Conservation (phyloP, 2,329 filamentous ascomycete species). For the Talaromyces albobiverticillius region DNA sequence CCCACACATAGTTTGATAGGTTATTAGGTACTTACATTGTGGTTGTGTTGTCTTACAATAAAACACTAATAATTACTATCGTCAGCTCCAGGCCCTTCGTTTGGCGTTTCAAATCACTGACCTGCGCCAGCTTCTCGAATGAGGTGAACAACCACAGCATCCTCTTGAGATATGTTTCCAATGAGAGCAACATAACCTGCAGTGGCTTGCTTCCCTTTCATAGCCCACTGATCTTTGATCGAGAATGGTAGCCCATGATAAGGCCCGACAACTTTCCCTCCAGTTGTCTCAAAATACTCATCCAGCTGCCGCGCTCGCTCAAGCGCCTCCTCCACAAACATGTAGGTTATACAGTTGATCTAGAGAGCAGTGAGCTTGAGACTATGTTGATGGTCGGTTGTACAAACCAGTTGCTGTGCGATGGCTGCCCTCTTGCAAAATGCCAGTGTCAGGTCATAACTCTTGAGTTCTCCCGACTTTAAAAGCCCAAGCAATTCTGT, state of each 20-base stretch:
- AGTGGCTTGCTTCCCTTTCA: slow-evolving; percentile 51
- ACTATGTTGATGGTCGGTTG: not conserved
- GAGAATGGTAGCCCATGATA: slow-evolving; percentile 40
- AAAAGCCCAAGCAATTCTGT: not conserved
- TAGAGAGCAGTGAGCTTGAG: not conserved
- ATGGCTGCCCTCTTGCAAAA: slow-evolving; percentile 44
- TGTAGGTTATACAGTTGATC: not conserved
- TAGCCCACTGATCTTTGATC: slow-evolving; percentile 28
- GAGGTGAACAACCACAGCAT: slow-evolving; percentile 16
- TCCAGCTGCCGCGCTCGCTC: not conserved
- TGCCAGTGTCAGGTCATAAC: slow-evolving; percentile 26
- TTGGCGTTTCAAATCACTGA: slow-evolving; percentile 52
- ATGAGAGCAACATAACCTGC: slow-evolving; percentile 37
- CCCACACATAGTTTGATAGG: not conserved
- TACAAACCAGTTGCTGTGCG: slow-evolving; percentile 21
- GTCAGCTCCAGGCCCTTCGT: slow-evolving; percentile 58
- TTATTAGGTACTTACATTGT: not conserved
- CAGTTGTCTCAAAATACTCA: slow-evolving; percentile 6
- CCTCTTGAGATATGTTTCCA: slow-evolving; percentile 1
- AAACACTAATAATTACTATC: slow-evolving; percentile 38
- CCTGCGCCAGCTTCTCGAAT: slow-evolving; percentile 40
- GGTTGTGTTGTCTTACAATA: not conserved
- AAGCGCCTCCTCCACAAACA: not conserved
- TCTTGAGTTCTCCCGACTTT: not conserved
- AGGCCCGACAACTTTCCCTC: slow-evolving; percentile 31